phyloP scores from a whole-genome alignment of 2,329 filamentous ascomycete species.

The Exophiala calicioides region DNA sequence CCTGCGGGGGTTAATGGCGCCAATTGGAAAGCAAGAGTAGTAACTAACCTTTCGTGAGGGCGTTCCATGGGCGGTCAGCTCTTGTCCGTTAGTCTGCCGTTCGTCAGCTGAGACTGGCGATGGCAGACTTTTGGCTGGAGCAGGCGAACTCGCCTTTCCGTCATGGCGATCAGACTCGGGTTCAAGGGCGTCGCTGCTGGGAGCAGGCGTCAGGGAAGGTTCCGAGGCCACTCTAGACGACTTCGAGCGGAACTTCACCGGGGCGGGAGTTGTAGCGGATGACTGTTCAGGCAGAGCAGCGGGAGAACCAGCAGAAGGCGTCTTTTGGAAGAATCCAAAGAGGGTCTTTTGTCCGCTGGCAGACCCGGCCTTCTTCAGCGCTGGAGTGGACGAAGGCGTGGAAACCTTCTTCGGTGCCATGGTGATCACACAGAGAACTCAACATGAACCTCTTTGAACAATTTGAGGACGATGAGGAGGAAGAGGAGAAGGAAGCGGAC shows the following conservation, averaged over 20 bases:
- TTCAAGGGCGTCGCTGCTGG: slow-evolving; percentile 75
- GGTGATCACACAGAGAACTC: slow-evolving; percentile 22
- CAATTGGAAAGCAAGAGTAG: neutral
- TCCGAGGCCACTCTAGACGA: slow-evolving; percentile 43
- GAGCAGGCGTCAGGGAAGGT: slow-evolving; percentile 66
- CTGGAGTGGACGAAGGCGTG: slow-evolving; percentile 38
- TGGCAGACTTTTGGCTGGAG: slow-evolving; percentile 53
- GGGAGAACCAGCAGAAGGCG: slow-evolving; percentile 32
- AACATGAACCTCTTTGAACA: no score
- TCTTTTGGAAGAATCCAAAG: slow-evolving; percentile 74
- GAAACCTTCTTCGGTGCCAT: slow-evolving; percentile 43
- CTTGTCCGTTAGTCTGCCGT: slow-evolving; percentile 29
- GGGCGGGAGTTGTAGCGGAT: slow-evolving; percentile 30
- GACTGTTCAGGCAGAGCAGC: slow-evolving; percentile 11
- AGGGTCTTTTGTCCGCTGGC: slow-evolving; percentile 68
- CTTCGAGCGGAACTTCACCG: slow-evolving; percentile 49
- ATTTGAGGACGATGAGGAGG: no score
- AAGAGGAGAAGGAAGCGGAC: no score
- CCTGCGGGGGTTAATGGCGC: slow-evolving; percentile 40
- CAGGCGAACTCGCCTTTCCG: slow-evolving; percentile 46
- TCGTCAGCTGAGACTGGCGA: slow-evolving; percentile 49
- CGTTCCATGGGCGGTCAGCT: slow-evolving; percentile 59
- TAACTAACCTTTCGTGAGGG: slow-evolving; percentile 73
- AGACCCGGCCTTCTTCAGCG: slow-evolving; percentile 44
- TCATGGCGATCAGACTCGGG: slow-evolving; percentile 63